Percentiles rank a stretch among this genome's conserved stretches.
These are phyloP conservation scores for Chernovozyma sophiae-reginae DNA, from an alignment of 1,139 yeast species.

Conservation along the genomic window DNA sequence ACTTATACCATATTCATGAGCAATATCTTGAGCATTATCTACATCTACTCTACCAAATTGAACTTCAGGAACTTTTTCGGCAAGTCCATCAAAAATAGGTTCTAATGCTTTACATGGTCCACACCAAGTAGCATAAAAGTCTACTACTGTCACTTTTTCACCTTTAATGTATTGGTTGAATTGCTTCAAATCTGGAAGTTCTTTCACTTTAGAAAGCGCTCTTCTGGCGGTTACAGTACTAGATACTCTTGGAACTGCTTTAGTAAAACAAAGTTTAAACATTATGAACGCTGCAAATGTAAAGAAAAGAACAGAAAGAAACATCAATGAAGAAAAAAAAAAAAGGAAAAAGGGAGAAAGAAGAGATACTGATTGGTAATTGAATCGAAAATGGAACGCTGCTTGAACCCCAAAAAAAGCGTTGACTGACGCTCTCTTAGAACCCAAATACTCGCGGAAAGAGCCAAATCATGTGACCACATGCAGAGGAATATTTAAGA, in stretches of 20 bases:
- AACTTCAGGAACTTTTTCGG: conserved; percentile 36
- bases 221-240: conserved; percentile 1
- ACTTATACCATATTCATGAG: conserved; percentile 26
- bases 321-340: too few relatives aligned
- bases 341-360: too few relatives aligned
- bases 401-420: too few relatives aligned
- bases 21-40: conserved; percentile 28
- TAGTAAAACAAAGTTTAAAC: background rate
- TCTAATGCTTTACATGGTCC: conserved; percentile 45
- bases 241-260: background rate
- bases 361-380: too few relatives aligned
- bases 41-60: conserved; percentile 37
- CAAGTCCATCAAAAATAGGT: conserved; percentile 33
- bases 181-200: conserved; percentile 15
- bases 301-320: background rate
- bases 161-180: conserved; percentile 15
- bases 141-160: conserved; percentile 33
- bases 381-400: too few relatives aligned
- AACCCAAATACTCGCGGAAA: too few relatives aligned
- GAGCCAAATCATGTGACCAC: too few relatives aligned
- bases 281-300: background rate
- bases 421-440: too few relatives aligned
- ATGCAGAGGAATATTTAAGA: too few relatives aligned
- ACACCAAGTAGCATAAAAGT: conserved; percentile 46
- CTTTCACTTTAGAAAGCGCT: conserved; percentile 15